Conservation (phyloP, 2,329 filamentous ascomycete genomes). For the Fusarium oligoseptatum region DNA sequence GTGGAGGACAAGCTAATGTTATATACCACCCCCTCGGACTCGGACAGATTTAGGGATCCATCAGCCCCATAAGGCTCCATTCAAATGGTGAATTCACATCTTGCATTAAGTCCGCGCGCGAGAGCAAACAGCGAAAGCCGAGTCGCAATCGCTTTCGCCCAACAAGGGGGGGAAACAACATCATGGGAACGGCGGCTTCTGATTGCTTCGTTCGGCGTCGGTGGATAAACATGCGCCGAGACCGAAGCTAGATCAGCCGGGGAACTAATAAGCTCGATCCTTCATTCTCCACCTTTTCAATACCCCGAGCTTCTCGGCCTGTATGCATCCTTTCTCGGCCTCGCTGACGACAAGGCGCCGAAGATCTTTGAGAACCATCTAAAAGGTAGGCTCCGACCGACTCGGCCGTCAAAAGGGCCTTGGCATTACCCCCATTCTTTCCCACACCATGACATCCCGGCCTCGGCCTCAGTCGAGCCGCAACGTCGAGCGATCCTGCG, state of each 20-base stretch:
- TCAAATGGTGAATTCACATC: neutral
- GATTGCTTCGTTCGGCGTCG: slow-evolving; percentile 26
- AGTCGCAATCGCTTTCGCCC: neutral
- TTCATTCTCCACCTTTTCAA: neutral
- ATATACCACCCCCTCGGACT: slow-evolving; percentile 5
- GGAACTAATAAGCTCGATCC: neutral
- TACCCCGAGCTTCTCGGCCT: slow-evolving; percentile 12
- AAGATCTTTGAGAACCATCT: neutral
- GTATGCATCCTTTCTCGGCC: neutral
- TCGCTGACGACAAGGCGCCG: slow-evolving; percentile 8
- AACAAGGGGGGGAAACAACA: neutral
- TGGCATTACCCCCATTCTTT: neutral
- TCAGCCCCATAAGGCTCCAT: slow-evolving; percentile 13
- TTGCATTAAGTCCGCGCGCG: slow-evolving; percentile 22
- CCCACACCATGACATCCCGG: slow-evolving; percentile 24
- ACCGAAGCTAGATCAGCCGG: slow-evolving; percentile 4
- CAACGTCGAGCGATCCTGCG: slow-evolving; percentile 51
- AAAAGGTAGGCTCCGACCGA: neutral
- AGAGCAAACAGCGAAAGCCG: slow-evolving; percentile 1
- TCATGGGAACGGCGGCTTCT: neutral
- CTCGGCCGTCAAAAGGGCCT: neutral
- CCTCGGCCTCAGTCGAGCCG: slow-evolving; percentile 16
- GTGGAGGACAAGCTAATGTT: slow-evolving; percentile 4
- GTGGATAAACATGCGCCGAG: neutral
- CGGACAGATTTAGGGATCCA: slow-evolving; percentile 1